Conservation (phyloP, 371 early-diverging fungal genomes). For the Circinella umbellata region DNA sequence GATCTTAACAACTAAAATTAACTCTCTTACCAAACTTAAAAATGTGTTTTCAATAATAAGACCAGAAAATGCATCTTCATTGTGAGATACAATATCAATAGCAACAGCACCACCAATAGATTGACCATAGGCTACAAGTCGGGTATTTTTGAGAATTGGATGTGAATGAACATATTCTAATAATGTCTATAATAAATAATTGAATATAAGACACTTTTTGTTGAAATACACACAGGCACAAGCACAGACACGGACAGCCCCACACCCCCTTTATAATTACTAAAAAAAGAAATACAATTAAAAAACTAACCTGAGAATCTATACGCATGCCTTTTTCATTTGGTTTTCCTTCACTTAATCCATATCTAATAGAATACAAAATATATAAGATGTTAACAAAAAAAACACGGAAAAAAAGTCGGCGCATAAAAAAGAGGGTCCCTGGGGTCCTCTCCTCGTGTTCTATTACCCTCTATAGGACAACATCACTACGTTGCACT, state of each 20-base stretch:
- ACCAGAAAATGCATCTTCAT: constrained; percentile 78
- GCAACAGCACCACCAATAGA: constrained; percentile 98
- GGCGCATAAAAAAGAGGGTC: constrained; percentile 2
- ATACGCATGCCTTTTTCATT: constrained; percentile 85
- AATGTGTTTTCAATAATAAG: constrained; percentile 96
- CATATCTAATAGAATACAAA: constrained; percentile 66
- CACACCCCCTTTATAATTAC: too few relatives aligned
- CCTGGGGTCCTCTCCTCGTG: background rate
- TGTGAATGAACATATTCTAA: constrained; percentile 82
- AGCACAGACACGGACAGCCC: too few relatives aligned
- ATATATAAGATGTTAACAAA: background rate
- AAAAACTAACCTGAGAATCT: constrained; percentile 78
- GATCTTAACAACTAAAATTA: too few relatives aligned
- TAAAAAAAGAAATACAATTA: background rate
- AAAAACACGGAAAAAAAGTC: background rate
- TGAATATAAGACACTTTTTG: too few relatives aligned
- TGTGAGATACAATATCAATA: constrained; percentile 81
- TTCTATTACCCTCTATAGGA: constrained; percentile 87
- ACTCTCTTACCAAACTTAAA: constrained; percentile 71
- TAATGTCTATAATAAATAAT: constrained; percentile 52
- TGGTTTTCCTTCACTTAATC: constrained; percentile 85
- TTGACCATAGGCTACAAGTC: constrained; percentile 91
- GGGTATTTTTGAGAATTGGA: constrained; percentile 71
- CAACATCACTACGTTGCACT: constrained; percentile 91
- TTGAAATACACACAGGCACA: too few relatives aligned